A percentile compares a stretch with the other conserved stretches of the same genome.
phyloP scores from a whole-genome alignment of 2,329 filamentous ascomycete genomes.

The Leptographium flavum region DNA sequence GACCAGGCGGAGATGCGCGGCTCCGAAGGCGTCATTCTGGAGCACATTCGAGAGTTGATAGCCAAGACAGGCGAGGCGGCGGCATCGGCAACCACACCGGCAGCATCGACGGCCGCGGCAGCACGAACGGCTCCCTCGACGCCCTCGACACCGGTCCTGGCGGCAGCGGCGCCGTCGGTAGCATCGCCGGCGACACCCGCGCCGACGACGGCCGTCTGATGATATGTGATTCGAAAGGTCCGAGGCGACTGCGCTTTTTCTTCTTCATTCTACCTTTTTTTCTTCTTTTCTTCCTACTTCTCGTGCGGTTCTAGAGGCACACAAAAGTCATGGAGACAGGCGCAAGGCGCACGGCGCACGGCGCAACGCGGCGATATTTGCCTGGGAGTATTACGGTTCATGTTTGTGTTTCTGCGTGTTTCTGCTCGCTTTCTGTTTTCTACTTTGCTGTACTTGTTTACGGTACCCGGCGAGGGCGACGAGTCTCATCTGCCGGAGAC shows the following conservation, averaged over 20 bases:
- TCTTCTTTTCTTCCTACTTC: not conserved
- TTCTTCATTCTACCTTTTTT: not conserved
- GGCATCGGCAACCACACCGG: not conserved
- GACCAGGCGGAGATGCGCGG: slow-evolving; percentile 16
- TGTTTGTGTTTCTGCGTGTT: not conserved
- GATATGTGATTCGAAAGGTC: too few species aligned
- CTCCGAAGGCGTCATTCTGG: slow-evolving; percentile 19
- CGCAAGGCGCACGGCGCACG: not conserved
- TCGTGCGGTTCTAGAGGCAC: not conserved
- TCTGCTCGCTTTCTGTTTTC: not conserved
- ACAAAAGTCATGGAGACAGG: too few species aligned
- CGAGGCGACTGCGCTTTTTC: not conserved
- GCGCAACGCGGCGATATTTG: not conserved
- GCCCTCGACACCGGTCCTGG: too few species aligned
- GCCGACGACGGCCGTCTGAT: too few species aligned
- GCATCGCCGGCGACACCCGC: too few species aligned
- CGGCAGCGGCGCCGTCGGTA: too few species aligned
- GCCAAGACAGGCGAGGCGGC: slow-evolving; percentile 11
- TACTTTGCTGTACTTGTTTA: not conserved
- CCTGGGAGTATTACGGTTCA: not conserved
- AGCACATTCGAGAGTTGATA: slow-evolving; percentile 14
- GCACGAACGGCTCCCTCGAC: not conserved
- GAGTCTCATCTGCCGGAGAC: not conserved
- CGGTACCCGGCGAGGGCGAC: too few species aligned
- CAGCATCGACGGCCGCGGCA: not conserved